Evolutionary conservation across 768 basidiomycete species (phyloP), one percentile per base, ranked within the genome.

Genomic region (Kwoniella bestiolae): DNA sequence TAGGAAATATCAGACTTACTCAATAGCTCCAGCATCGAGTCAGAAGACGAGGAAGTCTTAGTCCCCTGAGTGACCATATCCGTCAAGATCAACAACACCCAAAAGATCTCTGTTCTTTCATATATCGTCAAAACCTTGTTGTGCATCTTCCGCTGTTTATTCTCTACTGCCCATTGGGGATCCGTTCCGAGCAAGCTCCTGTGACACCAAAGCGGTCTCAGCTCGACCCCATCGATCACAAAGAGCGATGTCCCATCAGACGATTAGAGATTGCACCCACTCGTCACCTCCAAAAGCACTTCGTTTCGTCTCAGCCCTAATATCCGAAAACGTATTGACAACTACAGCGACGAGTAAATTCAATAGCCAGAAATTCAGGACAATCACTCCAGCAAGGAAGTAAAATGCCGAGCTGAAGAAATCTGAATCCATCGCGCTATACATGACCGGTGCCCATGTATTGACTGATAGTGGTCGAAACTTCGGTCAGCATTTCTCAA

Each of bases 271-370:
- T 14, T 31, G 29, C 14, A 49, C 81, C 52, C 25, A 81, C 83
- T 70, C 63, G 11, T 74, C 87, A 31, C 91, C 91, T 35, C 92
- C 93, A 78, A 97, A 98, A 0, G 94, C 95, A 79, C 91, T 93
- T 78, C 89, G 90, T 78, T 88, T 87, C 2, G 94, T 96, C 74
- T 92, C 89, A 3, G 87, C 85, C 35, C 92, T 84, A 66, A 96
- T 96, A 16, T 90, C 91, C 18, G 87, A 87, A 79, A 98, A 98
- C 0, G 91, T 91, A 74, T 92, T 90, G 29, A 92, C 92, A 68
- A 95, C 94, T n/a, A 96, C 93, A 18, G 94, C 94, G 61, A 96
- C 91, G 77, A 94, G 90, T 47, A 96, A 81, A 78, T 94, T 93
- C 84, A 94, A 89, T 63, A 95, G 84, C 82, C 82, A 83, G 78